A percentile compares a stretch with the other conserved stretches of the same genome.
phyloP scores from a whole-genome alignment of 108 stramenopile genomes.

The Asterionellopsis glacialis region DNA sequence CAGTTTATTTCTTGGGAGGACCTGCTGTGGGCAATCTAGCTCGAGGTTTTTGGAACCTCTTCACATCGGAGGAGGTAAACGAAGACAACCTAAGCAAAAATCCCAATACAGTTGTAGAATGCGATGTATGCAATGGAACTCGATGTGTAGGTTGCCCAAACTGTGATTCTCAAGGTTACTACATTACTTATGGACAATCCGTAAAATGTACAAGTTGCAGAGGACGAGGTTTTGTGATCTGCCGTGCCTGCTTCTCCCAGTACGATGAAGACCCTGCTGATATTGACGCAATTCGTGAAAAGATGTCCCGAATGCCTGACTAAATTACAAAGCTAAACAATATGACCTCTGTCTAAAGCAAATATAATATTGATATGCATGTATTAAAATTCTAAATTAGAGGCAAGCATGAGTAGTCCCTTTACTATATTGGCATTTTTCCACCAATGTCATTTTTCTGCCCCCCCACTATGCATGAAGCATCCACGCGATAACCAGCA shows the following conservation, averaged over 20 bases:
- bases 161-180: slow-evolving; percentile 68
- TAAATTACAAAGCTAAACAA: slow-evolving; percentile 16
- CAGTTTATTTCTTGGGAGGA: slow-evolving; percentile 84
- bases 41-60: slow-evolving; percentile 61
- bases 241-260: slow-evolving; percentile 55
- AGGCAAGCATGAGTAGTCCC: too few relatives aligned
- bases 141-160: slow-evolving; percentile 67
- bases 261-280: slow-evolving; percentile 74
- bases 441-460: too few relatives aligned
- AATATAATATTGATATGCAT: too few relatives aligned
- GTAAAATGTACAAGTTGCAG: slow-evolving; percentile 63
- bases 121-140: slow-evolving; percentile 55
- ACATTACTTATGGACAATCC: slow-evolving; percentile 53
- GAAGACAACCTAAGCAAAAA: neutral
- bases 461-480: too few relatives aligned
- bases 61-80: slow-evolving; percentile 5
- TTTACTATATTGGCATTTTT: too few relatives aligned
- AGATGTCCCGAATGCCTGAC: slow-evolving; percentile 68
- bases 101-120: slow-evolving; percentile 6
- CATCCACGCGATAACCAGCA: slow-evolving; percentile 17
- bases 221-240: slow-evolving; percentile 69
- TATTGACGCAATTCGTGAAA: slow-evolving; percentile 66
- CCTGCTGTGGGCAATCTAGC: slow-evolving; percentile 86
- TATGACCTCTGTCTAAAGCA: too few relatives aligned
- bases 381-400: too few relatives aligned